A percentile compares a stretch with the other conserved stretches of the same genome.
phyloP scores from a whole-genome alignment of 1,284 basidiomycete genomes.

The Pyrrhoderma noxium region DNA sequence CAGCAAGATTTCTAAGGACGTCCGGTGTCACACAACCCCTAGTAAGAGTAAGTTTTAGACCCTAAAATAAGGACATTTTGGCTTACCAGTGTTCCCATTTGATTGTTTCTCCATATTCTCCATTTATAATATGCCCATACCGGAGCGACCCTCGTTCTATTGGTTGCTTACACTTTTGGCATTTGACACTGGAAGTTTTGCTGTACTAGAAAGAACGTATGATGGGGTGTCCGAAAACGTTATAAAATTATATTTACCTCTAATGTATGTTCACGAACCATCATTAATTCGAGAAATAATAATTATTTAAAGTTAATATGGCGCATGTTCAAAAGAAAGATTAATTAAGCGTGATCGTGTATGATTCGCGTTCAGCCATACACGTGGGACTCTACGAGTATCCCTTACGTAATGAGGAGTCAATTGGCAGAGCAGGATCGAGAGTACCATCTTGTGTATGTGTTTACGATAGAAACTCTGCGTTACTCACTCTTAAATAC shows the following conservation, averaged over 20 bases:
- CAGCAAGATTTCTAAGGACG: conserved; percentile 44
- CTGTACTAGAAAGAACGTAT: conserved; percentile 44
- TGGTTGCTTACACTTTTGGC: conserved; percentile 47
- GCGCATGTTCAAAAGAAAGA: too few relatives aligned
- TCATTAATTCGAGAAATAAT: neutral
- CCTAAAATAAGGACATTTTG: conserved; percentile 2
- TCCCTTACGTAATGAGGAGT: too few relatives aligned
- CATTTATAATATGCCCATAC: conserved; percentile 45
- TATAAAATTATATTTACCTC: conserved; percentile 6
- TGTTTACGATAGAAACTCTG: too few relatives aligned
- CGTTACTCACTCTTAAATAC: too few relatives aligned
- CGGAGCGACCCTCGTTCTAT: conserved; percentile 52
- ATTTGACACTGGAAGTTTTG: conserved; percentile 59
- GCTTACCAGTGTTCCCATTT: conserved; percentile 69
- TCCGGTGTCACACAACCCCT: conserved; percentile 67
- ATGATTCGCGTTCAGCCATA: too few relatives aligned
- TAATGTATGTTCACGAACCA: conserved; percentile 12
- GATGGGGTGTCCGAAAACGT: too few relatives aligned
- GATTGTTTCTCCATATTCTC: conserved; percentile 51
- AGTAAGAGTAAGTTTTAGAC: conserved; percentile 8
- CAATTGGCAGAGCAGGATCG: too few relatives aligned
- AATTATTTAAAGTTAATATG: too few relatives aligned
- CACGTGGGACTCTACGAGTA: too few relatives aligned
- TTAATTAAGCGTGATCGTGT: too few relatives aligned
- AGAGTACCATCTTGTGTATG: too few relatives aligned